phyloP scores from a whole-genome alignment of 192 early-diverging fungal genomes.

The Coemansia furcata region DNA sequence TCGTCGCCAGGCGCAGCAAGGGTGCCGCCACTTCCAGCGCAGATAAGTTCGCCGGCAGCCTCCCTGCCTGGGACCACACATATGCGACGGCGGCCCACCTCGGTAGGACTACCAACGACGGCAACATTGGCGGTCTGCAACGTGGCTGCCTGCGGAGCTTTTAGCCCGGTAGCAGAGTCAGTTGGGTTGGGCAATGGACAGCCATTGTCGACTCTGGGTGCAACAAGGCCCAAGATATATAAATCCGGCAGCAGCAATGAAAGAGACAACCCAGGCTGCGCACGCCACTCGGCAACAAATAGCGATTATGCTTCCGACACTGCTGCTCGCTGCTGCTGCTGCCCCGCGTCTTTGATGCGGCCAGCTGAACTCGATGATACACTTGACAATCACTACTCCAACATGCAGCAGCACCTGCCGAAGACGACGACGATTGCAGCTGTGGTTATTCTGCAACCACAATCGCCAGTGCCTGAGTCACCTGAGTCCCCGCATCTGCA shows the following conservation, averaged over 20 bases:
- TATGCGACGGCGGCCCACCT: neutral
- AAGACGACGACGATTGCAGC: neutral
- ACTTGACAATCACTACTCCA: neutral
- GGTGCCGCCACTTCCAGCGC: neutral
- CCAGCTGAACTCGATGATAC: neutral
- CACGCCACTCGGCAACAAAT: neutral
- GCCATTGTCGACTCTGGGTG: neutral
- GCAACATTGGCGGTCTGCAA: constrained; percentile 6
- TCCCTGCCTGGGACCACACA: neutral
- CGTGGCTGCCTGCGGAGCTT: constrained; percentile 12
- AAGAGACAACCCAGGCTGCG: neutral
- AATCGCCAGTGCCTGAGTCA: neutral
- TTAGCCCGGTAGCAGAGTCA: constrained; percentile 7
- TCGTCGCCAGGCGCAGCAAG: neutral
- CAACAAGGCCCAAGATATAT: neutral
- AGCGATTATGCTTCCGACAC: neutral
- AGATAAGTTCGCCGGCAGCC: neutral
- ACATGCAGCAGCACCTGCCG: neutral
- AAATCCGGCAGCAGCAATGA: constrained; percentile 4
- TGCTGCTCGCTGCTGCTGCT: neutral
- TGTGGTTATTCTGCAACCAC: constrained; percentile 6
- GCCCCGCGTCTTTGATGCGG: neutral
- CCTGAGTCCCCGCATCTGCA: neutral
- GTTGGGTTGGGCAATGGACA: constrained; percentile 1
- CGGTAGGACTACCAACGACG: neutral